Conservation (phyloP, 768 basidiomycete species). For the Cystobasidium tubakii region DNA sequence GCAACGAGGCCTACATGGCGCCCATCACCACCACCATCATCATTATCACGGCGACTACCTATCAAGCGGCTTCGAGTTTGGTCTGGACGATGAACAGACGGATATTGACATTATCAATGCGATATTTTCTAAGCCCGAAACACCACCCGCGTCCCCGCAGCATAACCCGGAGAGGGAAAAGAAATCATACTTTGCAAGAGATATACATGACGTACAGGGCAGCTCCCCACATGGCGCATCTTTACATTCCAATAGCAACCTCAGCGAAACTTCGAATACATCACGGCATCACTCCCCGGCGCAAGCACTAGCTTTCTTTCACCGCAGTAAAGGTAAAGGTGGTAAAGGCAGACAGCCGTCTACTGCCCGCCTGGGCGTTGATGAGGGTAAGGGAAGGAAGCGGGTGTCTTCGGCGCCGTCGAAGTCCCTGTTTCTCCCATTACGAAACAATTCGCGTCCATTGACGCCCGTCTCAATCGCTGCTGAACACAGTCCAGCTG, state of each 20-base stretch:
- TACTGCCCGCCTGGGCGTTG: background rate
- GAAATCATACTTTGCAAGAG: background rate
- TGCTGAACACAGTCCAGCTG: background rate
- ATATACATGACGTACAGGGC: background rate
- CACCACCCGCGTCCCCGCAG: background rate
- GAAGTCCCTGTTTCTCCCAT: background rate
- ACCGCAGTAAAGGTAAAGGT: background rate
- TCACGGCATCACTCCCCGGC: background rate
- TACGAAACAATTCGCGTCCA: background rate
- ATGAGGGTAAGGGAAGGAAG: background rate
- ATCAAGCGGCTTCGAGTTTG: background rate
- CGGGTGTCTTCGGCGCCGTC: background rate
- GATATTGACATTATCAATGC: background rate
- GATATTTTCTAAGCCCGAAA: background rate
- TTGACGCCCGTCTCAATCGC: background rate
- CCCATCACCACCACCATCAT: background rate
- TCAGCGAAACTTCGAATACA: background rate
- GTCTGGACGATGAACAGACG: background rate
- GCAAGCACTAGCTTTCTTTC: background rate
- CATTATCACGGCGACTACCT: background rate
- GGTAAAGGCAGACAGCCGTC: background rate
- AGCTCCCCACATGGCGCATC: background rate
- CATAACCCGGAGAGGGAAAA: background rate
- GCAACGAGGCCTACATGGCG: background rate
- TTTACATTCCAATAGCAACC: background rate